Evolutionary conservation across 2,329 filamentous ascomycete species (phyloP).

Genomic region (Gnomoniopsis smithogilvyi): DNA sequence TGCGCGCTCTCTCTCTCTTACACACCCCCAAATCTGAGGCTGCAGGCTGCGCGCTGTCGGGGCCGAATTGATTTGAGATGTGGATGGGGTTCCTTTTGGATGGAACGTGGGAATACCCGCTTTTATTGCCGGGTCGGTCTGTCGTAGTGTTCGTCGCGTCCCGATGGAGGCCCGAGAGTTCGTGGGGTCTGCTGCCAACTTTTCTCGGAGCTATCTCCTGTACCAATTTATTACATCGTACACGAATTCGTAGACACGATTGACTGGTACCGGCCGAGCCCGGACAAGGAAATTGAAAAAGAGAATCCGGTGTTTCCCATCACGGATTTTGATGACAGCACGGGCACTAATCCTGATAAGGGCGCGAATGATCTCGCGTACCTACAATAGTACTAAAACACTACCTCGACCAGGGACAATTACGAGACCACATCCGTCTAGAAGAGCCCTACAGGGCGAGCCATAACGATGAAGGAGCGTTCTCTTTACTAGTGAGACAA

Average conservation of each 20-base stretch:
- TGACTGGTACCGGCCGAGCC: too few relatives aligned
- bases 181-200: neutral
- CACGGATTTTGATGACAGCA: neutral
- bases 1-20: neutral
- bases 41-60: neutral
- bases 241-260: too few relatives aligned
- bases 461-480: neutral
- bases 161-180: neutral
- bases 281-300: neutral
- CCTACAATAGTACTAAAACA: neutral
- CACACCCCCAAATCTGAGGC: too few relatives aligned
- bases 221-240: too few relatives aligned
- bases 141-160: neutral
- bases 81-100: neutral
- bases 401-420: neutral
- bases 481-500: too few relatives aligned
- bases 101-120: neutral
- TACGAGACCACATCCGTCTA: neutral
- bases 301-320: neutral
- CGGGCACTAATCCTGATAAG: neutral
- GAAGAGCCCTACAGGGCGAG: neutral
- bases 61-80: neutral
- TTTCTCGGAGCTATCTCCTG: too few relatives aligned
- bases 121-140: neutral
- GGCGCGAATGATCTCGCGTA: neutral